phyloP scores from a whole-genome alignment of 768 basidiomycete species.

The Kwoniella shandongensis region DNA sequence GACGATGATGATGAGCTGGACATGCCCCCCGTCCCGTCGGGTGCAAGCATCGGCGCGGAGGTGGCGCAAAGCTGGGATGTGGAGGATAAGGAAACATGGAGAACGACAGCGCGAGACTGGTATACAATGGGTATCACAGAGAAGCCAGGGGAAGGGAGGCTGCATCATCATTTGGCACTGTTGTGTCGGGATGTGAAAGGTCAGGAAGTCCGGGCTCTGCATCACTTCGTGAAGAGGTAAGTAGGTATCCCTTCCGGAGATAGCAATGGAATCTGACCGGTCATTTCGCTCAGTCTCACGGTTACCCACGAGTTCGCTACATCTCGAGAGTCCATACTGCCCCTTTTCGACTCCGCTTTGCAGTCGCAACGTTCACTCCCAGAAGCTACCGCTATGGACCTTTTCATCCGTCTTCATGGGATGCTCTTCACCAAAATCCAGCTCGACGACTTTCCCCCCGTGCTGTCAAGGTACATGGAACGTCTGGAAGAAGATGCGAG shows the following conservation, averaged over 20 bases:
- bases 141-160: conserved; percentile 87
- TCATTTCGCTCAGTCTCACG: conserved; percentile 68
- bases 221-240: conserved; percentile 94
- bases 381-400: conserved; percentile 64
- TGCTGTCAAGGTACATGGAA: conserved; percentile 80
- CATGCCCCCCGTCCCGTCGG: conserved; percentile 48
- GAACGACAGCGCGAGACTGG: conserved; percentile 86
- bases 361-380: conserved; percentile 73
- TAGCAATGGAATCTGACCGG: neutral
- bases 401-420: conserved; percentile 90
- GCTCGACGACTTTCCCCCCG: conserved; percentile 83
- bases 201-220: conserved; percentile 79
- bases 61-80: conserved; percentile 77
- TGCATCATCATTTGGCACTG: conserved; percentile 91
- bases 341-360: conserved; percentile 76
- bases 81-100: conserved; percentile 79
- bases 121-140: conserved; percentile 81
- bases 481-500: conserved; percentile 70
- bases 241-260: conserved; percentile 32
- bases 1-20: conserved; percentile 63
- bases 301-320: conserved; percentile 81
- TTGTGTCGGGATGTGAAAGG: conserved; percentile 78
- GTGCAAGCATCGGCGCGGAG: conserved; percentile 76
- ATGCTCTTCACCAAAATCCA: conserved; percentile 96
- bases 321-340: conserved; percentile 83